Evolutionary conservation across 148 eudicot genomes (phyloP), one percentile per base, ranked within the genome.

Genomic region (Rhododendron griersonianum): DNA sequence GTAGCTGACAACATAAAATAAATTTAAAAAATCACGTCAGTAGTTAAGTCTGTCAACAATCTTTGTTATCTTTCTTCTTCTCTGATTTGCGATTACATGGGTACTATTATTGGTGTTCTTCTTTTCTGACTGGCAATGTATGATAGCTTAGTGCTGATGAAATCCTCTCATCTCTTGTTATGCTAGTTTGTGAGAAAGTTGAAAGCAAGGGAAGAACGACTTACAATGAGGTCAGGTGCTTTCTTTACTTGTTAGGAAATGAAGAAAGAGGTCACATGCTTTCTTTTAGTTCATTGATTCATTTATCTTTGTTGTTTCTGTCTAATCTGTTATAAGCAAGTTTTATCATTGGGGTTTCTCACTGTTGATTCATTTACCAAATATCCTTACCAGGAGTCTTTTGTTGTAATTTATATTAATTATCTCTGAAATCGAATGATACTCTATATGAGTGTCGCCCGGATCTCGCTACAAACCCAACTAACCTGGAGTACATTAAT

Each of bases 161-260:
- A 35, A 30, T 85, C 73, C 55, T 45, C 77, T 47, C 75, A 69
- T 81, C 74, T 79, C 73, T 79, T 82, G 28, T 89, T 39, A 30
- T 87, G 84, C 33, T 69, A 96, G 99, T 96, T 65, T 96, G 99
- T 50, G 96, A 96, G 94, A 96, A 96, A 89, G 99, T 96, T 88
- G 95, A 96, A 91, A 95, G 98, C 96, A 96, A 95, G 90, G 99
- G 99, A 87, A 94, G 96, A 91, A 95, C 99, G 71, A 96, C 99
- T 73, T 95, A 96, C 87, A 95, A 95, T 84, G 99, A 96, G 98
- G 99, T 96, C 44, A 88, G 91, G 19, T 74, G 84, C 45, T 67
- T 83, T 85, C 81, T 78, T 78, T 76, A 19, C 80, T 76, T 76
- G n/a, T 41, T 76, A 18, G 6, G 44, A 76, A 39, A 39, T 76